Conservation (phyloP, 2,329 filamentous ascomycete genomes). For the Ceratocystis eucalypticola region DNA sequence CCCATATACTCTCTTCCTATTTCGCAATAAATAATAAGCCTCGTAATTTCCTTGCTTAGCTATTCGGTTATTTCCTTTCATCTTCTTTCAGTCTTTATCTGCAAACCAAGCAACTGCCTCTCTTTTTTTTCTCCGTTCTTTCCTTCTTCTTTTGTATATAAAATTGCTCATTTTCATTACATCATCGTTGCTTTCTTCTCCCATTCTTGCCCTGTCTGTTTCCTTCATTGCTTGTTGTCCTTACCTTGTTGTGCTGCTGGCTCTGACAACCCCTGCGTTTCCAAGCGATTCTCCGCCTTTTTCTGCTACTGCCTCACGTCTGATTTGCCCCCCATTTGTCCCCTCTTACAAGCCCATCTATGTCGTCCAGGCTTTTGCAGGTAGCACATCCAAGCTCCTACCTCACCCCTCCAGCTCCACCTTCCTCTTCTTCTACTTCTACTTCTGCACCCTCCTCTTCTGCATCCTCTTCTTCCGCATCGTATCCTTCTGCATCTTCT, state of each 20-base stretch:
- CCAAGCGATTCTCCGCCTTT: conserved; percentile 3
- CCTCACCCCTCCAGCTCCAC: not conserved
- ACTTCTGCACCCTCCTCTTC: no score
- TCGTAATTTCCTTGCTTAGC: not conserved
- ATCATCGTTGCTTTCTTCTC: not conserved
- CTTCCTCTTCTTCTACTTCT: not conserved
- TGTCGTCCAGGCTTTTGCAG: not conserved
- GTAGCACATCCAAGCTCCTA: not conserved
- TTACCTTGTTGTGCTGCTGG: not conserved
- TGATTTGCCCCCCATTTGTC: conserved; percentile 2
- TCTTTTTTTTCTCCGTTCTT: not conserved
- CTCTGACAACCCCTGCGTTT: not conserved
- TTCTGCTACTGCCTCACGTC: conserved; percentile 1
- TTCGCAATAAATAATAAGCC: not conserved
- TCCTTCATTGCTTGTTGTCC: not conserved
- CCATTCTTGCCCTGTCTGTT: not conserved
- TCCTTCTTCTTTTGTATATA: not conserved
- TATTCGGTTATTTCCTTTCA: not conserved
- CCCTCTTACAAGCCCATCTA: not conserved
- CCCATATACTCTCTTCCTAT: not conserved
- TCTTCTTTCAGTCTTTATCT: not conserved
- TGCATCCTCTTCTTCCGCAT: no score
- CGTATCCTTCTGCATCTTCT: no score
- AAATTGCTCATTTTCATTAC: not conserved
- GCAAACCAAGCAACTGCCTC: not conserved